These are phyloP conservation scores for Hypoxylon crocopeplum DNA, from an alignment of 495 filamentous ascomycete genomes.

Conservation along the genomic window DNA sequence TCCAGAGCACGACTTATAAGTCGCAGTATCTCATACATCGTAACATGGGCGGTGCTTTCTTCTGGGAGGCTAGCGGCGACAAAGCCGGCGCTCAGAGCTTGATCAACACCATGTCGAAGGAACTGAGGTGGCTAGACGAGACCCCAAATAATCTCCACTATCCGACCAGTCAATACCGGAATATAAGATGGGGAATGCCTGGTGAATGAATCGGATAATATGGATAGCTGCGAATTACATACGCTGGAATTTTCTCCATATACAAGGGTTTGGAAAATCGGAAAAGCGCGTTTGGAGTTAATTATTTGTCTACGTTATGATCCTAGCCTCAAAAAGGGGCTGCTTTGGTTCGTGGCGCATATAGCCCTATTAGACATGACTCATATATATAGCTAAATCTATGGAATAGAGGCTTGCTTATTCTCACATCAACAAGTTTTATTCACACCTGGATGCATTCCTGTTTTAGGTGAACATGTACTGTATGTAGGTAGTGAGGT, in stretches of 20 bases:
- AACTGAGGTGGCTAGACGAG: slow-evolving; percentile 60
- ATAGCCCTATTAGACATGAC: slow-evolving; percentile 3
- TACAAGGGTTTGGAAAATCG: slow-evolving; percentile 14
- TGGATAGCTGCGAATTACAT: neutral
- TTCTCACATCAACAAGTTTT: no score
- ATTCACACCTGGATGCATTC: no score
- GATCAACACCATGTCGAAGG: slow-evolving; percentile 65
- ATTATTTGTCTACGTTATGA: neutral
- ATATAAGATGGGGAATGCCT: slow-evolving; percentile 63
- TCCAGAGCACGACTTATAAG: slow-evolving; percentile 65
- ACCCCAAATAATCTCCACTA: slow-evolving; percentile 67
- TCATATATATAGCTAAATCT: no score
- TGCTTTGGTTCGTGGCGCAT: neutral
- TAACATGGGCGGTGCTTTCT: slow-evolving; percentile 82
- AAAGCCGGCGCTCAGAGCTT: slow-evolving; percentile 65
- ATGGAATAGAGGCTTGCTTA: no score
- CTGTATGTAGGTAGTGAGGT: neutral
- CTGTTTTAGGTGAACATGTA: no score
- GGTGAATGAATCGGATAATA: slow-evolving; percentile 22
- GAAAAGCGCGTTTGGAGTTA: slow-evolving; percentile 1
- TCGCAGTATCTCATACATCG: slow-evolving; percentile 66
- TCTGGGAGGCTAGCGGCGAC: slow-evolving; percentile 88
- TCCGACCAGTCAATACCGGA: slow-evolving; percentile 75
- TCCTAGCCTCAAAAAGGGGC: neutral
- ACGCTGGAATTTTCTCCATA: neutral